Percentiles rank a stretch among this genome's conserved stretches.
Evolutionary conservation across 2,329 filamentous ascomycete genomes (phyloP).

Genomic region (Beauveria sp.): DNA sequence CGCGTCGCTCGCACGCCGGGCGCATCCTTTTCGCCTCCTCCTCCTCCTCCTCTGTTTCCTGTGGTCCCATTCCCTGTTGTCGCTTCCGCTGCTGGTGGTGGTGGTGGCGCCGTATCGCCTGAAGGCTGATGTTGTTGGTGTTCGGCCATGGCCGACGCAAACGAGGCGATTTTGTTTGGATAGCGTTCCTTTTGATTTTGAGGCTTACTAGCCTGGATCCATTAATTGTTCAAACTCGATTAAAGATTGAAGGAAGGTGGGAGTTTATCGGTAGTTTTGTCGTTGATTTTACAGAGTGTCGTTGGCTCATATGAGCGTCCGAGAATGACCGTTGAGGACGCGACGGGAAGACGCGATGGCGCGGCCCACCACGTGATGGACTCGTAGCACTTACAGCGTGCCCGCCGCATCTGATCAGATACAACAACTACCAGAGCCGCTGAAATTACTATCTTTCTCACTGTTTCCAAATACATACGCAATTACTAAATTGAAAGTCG

Average conservation of each 20-base stretch:
- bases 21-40: background rate
- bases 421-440: background rate
- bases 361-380: conserved; percentile 8
- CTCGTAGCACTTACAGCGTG: background rate
- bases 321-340: background rate
- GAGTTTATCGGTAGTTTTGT: too few relatives aligned
- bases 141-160: background rate
- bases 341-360: conserved; percentile 4
- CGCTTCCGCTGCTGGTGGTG: too few relatives aligned
- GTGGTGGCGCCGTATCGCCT: background rate
- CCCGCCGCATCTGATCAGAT: background rate
- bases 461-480: too few relatives aligned
- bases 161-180: too few relatives aligned
- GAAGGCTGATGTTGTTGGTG: background rate
- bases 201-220: too few relatives aligned
- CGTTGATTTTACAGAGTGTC: too few relatives aligned
- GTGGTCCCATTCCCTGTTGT: background rate
- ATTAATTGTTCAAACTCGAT: too few relatives aligned
- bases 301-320: too few relatives aligned
- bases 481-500: too few relatives aligned
- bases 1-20: conserved; percentile 51
- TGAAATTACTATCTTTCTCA: too few relatives aligned
- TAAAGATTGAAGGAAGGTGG: too few relatives aligned
- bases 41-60: background rate
- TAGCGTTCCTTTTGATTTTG: too few relatives aligned